Evolutionary conservation across 129 eudicot genomes (phyloP).

Genomic region (Helianthus tuberosus): DNA sequence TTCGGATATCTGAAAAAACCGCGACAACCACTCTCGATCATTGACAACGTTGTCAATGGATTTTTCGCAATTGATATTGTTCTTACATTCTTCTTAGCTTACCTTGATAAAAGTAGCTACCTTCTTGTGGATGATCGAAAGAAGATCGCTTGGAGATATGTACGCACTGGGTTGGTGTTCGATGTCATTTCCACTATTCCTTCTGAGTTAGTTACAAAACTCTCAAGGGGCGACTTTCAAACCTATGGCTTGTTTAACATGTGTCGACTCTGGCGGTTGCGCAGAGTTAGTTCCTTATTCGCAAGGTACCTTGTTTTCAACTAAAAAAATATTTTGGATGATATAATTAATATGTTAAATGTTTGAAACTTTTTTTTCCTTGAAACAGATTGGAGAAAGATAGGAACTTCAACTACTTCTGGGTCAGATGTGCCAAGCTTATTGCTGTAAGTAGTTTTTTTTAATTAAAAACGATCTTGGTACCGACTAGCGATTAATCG

Average conservation of each 20-base stretch:
- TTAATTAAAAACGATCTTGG: background rate
- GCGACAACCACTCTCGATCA: constrained; percentile 47
- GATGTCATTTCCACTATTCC: constrained; percentile 92
- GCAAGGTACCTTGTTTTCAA: constrained; percentile 49
- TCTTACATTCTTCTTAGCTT: constrained; percentile 89
- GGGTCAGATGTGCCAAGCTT: constrained; percentile 94
- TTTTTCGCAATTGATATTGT: constrained; percentile 76
- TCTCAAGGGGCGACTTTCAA: constrained; percentile 51
- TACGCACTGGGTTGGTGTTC: constrained; percentile 62
- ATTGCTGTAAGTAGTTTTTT: constrained; percentile 64
- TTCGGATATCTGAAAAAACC: constrained; percentile 70
- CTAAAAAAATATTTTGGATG: background rate
- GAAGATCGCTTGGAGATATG: constrained; percentile 77
- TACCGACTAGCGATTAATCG: too few relatives aligned
- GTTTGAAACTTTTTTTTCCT: constrained; percentile 16
- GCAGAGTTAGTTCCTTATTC: constrained; percentile 84
- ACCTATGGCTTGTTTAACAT: constrained; percentile 84
- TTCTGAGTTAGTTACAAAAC: constrained; percentile 62
- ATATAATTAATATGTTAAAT: background rate
- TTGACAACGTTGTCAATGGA: constrained; percentile 77
- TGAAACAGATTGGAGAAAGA: constrained; percentile 89
- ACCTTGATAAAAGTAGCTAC: constrained; percentile 61
- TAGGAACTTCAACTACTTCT: constrained; percentile 87
- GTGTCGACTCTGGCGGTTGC: constrained; percentile 96
- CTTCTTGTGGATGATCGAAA: constrained; percentile 79